A percentile compares a stretch with the other conserved stretches of the same genome.
phyloP scores from a whole-genome alignment of 306 rosid species.

The Quercus ilex region DNA sequence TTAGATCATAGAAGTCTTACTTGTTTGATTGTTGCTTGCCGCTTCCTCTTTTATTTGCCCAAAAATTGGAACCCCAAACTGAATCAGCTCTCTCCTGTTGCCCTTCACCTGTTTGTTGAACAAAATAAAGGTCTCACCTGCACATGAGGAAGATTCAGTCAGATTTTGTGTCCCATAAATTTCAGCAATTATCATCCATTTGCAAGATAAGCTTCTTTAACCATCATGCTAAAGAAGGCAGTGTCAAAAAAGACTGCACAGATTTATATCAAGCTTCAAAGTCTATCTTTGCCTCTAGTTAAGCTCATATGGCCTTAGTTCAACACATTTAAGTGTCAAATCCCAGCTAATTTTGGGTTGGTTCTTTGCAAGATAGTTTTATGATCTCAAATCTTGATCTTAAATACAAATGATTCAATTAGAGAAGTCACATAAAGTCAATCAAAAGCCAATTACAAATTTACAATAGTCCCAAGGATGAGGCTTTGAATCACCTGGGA shows the following conservation, averaged over 20 bases:
- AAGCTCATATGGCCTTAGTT: background rate
- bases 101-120: constrained; percentile 93
- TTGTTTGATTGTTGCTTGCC: constrained; percentile 41
- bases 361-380: background rate
- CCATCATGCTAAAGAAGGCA: background rate
- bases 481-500: constrained; percentile 49
- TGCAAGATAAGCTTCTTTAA: background rate
- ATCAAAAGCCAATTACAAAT: background rate
- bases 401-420: background rate
- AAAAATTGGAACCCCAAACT: constrained; percentile 89
- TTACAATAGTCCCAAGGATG: background rate
- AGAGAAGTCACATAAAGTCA: background rate
- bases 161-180: background rate
- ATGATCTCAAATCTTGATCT: background rate
- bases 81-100: constrained; percentile 89
- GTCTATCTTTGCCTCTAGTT: background rate
- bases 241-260: background rate
- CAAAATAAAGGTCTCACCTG: constrained; percentile 85
- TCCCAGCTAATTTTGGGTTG: background rate
- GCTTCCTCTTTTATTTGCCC: constrained; percentile 74
- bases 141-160: constrained; percentile 18
- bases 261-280: background rate
- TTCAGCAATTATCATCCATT: background rate
- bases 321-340: background rate
- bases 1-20: constrained; percentile 19